phyloP scores from a whole-genome alignment of 495 filamentous ascomycete genomes.

The Neurospora discreta region DNA sequence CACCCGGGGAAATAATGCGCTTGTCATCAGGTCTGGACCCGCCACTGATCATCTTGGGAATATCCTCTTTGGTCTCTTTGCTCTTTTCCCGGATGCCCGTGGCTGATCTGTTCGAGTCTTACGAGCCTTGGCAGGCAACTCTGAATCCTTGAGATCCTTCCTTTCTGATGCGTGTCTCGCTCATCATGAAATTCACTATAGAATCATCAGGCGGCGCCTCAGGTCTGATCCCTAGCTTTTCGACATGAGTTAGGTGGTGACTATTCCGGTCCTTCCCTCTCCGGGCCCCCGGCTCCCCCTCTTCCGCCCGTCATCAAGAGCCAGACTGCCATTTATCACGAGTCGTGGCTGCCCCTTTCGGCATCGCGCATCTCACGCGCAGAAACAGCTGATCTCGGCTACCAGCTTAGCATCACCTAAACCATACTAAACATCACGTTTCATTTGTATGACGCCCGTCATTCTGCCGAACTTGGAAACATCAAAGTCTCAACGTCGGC shows the following conservation, averaged over 20 bases:
- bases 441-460: neutral
- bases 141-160: neutral
- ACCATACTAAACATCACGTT: neutral
- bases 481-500: neutral
- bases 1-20: neutral
- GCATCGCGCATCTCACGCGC: neutral
- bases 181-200: neutral
- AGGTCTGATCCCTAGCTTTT: neutral
- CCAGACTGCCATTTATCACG: neutral
- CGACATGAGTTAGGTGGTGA: neutral
- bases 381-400: neutral
- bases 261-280: neutral
- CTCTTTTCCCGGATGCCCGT: neutral
- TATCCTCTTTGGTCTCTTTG: neutral
- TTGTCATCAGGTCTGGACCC: neutral
- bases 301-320: neutral
- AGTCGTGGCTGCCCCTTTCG: neutral
- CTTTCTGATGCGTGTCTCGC: neutral
- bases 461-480: neutral
- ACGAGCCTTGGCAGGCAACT: neutral
- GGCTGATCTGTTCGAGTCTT: neutral
- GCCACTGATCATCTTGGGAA: neutral
- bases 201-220: neutral
- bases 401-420: neutral
- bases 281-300: neutral